A percentile compares a stretch with the other conserved stretches of the same genome.
Evolutionary conservation across 2,329 filamentous ascomycete genomes (phyloP).

Genomic region (Aspergillus ochraceus): DNA sequence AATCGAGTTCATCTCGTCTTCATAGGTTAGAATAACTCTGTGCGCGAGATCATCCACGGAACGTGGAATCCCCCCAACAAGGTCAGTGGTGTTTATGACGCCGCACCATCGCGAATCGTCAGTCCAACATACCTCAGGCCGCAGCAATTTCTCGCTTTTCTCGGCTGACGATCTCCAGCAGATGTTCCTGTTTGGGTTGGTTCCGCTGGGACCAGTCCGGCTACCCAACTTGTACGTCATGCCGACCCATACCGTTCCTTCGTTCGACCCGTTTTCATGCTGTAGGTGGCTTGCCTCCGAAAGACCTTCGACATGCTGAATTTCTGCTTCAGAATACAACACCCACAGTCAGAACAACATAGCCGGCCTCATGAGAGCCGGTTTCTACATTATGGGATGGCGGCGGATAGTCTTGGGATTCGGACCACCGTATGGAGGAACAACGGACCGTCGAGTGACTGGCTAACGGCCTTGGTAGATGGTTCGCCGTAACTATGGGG

Average conservation of each 20-base stretch:
- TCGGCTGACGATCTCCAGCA: background rate
- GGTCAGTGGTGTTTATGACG: background rate
- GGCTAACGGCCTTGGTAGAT: slow-evolving; percentile 18
- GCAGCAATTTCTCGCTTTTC: background rate
- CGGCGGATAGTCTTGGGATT: background rate
- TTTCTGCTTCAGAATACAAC: background rate
- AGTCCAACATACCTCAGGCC: background rate
- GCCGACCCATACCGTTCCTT: background rate
- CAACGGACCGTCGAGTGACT: background rate
- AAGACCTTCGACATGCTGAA: background rate
- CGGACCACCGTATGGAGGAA: background rate
- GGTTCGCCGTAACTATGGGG: slow-evolving; percentile 39
- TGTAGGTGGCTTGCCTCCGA: background rate
- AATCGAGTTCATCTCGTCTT: background rate
- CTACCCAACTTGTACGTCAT: background rate
- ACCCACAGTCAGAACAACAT: background rate
- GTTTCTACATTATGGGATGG: background rate
- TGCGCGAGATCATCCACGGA: background rate
- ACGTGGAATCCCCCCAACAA: background rate
- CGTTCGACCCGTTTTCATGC: background rate
- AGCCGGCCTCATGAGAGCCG: background rate
- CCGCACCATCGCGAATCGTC: too few species aligned
- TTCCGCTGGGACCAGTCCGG: background rate
- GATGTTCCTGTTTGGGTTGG: background rate
- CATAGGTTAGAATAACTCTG: background rate